Evolutionary conservation across 805 yeast species (phyloP).

Genomic region (Ogataea minuta): DNA sequence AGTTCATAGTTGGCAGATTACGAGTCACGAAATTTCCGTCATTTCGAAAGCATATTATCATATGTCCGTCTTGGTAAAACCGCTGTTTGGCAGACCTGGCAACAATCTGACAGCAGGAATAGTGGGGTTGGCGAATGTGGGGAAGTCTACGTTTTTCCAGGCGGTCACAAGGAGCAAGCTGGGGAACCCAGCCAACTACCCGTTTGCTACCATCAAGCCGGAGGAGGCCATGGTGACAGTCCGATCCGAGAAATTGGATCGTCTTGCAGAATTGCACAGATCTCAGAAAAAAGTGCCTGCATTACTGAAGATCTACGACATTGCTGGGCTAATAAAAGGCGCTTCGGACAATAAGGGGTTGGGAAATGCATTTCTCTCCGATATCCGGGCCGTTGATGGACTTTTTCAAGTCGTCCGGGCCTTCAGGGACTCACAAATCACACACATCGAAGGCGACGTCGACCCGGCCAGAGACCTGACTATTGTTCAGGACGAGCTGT

Average conservation of each 20-base stretch:
- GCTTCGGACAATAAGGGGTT: slow-evolving; percentile 66
- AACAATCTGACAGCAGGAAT: slow-evolving; percentile 43
- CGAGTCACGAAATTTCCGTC: not conserved
- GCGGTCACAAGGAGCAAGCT: slow-evolving; percentile 59
- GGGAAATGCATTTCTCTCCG: slow-evolving; percentile 70
- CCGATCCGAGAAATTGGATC: slow-evolving; percentile 49
- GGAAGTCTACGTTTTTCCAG: slow-evolving; percentile 58
- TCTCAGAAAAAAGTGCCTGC: slow-evolving; percentile 55
- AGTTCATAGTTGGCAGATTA: no score
- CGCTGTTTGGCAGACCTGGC: slow-evolving; percentile 35
- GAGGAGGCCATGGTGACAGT: slow-evolving; percentile 60
- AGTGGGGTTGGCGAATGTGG: slow-evolving; percentile 65
- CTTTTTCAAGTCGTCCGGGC: slow-evolving; percentile 67
- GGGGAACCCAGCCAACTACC: slow-evolving; percentile 69
- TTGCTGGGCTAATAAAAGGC: slow-evolving; percentile 68
- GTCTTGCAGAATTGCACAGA: slow-evolving; percentile 44
- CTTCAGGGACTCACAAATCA: slow-evolving; percentile 61
- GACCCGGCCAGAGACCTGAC: slow-evolving; percentile 63
- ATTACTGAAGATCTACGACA: slow-evolving; percentile 57
- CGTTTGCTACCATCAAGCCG: slow-evolving; percentile 76
- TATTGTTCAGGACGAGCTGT: slow-evolving; percentile 62
- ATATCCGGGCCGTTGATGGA: slow-evolving; percentile 71
- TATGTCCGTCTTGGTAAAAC: slow-evolving; percentile 7
- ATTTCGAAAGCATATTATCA: not conserved
- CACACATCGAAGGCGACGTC: slow-evolving; percentile 62